Conservation (phyloP, 2,329 filamentous ascomycete genomes). For the Seiridium cupressi region DNA sequence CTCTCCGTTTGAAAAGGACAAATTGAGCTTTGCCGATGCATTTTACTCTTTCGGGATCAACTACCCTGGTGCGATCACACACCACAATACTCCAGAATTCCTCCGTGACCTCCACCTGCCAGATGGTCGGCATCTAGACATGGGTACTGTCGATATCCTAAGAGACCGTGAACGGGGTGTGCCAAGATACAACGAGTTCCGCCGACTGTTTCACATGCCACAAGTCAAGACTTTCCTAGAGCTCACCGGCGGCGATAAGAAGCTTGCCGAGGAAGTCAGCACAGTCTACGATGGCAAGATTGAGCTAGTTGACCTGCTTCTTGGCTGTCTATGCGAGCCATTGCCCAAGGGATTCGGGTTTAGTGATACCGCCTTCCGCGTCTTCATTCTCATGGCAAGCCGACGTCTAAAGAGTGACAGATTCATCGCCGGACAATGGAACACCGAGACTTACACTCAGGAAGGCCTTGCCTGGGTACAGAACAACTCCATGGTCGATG, state of each 20-base stretch:
- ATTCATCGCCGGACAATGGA: constrained; percentile 40
- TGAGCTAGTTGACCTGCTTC: constrained; percentile 38
- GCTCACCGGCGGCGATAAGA: constrained; percentile 35
- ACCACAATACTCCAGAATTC: constrained; percentile 34
- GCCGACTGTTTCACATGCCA: constrained; percentile 37
- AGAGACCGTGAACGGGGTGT: constrained; percentile 45
- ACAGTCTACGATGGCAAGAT: constrained; percentile 39
- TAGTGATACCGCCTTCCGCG: constrained; percentile 43
- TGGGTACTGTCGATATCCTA: constrained; percentile 45
- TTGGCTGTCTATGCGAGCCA: constrained; percentile 40
- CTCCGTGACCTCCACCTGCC: constrained; percentile 37
- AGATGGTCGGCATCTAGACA: constrained; percentile 37
- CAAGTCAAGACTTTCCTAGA: constrained; percentile 34
- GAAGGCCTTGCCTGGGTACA: constrained; percentile 43
- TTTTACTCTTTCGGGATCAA: constrained; percentile 47
- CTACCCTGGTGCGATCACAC: constrained; percentile 44
- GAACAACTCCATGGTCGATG: constrained; percentile 38
- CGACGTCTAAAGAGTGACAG: constrained; percentile 41
- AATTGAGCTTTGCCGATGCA: constrained; percentile 30
- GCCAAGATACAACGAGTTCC: constrained; percentile 43
- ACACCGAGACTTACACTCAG: constrained; percentile 35
- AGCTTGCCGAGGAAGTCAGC: constrained; percentile 32
- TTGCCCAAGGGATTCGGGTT: constrained; percentile 44
- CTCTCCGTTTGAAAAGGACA: constrained; percentile 25
- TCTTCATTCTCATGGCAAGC: constrained; percentile 44